Base-by-base conservation (phyloP, 2,329 filamentous ascomycete genomes). In the Colletotrichum phormii region DNA sequence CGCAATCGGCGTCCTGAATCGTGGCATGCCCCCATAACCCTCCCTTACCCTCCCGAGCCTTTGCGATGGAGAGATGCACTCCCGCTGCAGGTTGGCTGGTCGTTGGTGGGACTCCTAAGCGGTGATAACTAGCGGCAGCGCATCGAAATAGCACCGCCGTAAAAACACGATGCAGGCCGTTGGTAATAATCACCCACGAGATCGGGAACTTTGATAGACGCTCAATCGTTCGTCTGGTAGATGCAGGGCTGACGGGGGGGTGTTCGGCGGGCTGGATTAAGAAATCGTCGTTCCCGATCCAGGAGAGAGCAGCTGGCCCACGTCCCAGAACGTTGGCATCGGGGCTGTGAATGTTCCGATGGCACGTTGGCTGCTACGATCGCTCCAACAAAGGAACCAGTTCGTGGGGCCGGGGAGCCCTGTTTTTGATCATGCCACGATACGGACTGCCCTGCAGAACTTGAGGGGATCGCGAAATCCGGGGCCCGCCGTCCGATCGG, bases 401-500 rank as follows among this genome's bases (percentile, higher is more conserved):
- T 58, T 61, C 60, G 60, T n/a, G 61, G 64, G 37, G 58, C 64
- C 58, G 22, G 57, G 49, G 68, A 51, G 26, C 35, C 35, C 35
- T 58, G 55, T 26, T 29, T 53, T 26, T 54, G 51, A 15, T 5
- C n/a, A 26, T 54, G 61, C 29, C 46, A 53, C 71, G 71, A 73
- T 73, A 66, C 71, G 29, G 71, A 58, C 49, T 60, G 66, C 60
- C 66, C 60, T 57, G 71, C 31, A 65, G 57, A 61, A 8, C 12
- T 54, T 65, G 66, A 73, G 46, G 60, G 35, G 66, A 73, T 73
- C 71, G 71, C 60, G 66, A 70, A 61, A 22, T 73, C 51, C 71
- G 54, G 51, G 42, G 71, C 22, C 54, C 59, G 42, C 59, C 61
- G 60, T 65, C 71, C 71, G 66, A 73, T 73, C 66, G 60, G 55